Evolutionary conservation across 179 eudicot species (phyloP).

Genomic region (Patellifolia procumbens): DNA sequence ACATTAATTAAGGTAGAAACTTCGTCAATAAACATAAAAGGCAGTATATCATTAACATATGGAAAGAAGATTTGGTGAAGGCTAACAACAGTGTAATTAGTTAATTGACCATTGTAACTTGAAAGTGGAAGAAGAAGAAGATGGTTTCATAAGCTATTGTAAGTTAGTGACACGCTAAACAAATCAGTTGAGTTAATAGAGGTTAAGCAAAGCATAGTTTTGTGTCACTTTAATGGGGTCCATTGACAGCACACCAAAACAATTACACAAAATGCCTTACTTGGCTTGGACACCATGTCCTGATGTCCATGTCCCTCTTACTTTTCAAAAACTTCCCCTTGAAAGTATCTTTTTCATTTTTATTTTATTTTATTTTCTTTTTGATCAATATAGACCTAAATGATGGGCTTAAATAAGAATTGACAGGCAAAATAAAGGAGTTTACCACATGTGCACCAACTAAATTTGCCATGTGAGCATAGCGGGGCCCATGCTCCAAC

Average conservation of each 20-base stretch:
- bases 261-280: constrained; percentile 15
- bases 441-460: constrained; percentile 4
- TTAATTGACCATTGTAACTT: not conserved
- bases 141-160: constrained; percentile 1
- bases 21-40: no score
- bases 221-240: constrained; percentile 18
- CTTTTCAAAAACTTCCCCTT: not conserved
- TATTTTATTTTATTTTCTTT: not conserved
- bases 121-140: constrained; percentile 13
- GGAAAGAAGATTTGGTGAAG: not conserved
- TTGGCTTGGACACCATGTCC: constrained; percentile 7
- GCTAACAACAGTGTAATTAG: not conserved
- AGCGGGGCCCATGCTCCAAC: constrained; percentile 20
- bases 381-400: not conserved
- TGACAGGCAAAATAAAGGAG: not conserved
- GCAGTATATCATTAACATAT: no score
- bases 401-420: constrained; percentile 17
- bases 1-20: no score
- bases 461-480: constrained; percentile 16
- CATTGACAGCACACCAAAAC: constrained; percentile 7
- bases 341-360: not conserved
- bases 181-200: constrained; percentile 5
- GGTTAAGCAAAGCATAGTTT: constrained; percentile 26
- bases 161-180: constrained; percentile 27
- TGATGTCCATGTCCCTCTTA: not conserved